phyloP scores from a whole-genome alignment of 768 basidiomycete species.

The Psilocybe azurescens region DNA sequence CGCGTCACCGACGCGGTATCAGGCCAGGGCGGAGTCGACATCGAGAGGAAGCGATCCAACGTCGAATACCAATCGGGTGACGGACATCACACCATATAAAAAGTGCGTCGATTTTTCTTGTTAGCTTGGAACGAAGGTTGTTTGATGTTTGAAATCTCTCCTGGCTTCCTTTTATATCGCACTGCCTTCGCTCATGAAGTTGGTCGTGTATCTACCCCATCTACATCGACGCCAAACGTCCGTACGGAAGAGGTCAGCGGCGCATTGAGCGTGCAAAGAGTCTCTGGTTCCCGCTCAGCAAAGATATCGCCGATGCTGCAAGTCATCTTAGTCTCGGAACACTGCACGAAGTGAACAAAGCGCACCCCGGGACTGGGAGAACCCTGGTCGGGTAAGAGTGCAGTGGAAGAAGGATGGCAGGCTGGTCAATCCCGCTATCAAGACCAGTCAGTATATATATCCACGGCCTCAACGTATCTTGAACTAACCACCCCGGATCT shows the following conservation, averaged over 20 bases:
- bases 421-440: conserved; percentile 69
- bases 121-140: background rate
- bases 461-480: too few species aligned
- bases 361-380: conserved; percentile 97
- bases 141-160: too few species aligned
- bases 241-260: conserved; percentile 83
- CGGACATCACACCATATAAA: conserved; percentile 86
- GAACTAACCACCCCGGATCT: background rate
- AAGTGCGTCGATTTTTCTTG: conserved; percentile 52
- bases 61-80: conserved; percentile 45
- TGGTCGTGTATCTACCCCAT: conserved; percentile 98
- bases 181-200: conserved; percentile 43
- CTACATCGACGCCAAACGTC: conserved; percentile 94
- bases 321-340: conserved; percentile 76
- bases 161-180: background rate
- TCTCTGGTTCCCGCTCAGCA: conserved; percentile 95
- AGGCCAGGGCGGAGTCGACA: conserved; percentile 24
- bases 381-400: conserved; percentile 93
- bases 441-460: conserved; percentile 63
- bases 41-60: conserved; percentile 29
- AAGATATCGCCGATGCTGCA: conserved; percentile 89
- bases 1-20: conserved; percentile 52
- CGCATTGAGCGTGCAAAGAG: conserved; percentile 79
- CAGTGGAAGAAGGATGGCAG: conserved; percentile 86
- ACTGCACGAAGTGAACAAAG: conserved; percentile 88